Evolutionary conservation across 2,329 filamentous ascomycete species (phyloP).

Genomic region (Metarhizium robertsii): DNA sequence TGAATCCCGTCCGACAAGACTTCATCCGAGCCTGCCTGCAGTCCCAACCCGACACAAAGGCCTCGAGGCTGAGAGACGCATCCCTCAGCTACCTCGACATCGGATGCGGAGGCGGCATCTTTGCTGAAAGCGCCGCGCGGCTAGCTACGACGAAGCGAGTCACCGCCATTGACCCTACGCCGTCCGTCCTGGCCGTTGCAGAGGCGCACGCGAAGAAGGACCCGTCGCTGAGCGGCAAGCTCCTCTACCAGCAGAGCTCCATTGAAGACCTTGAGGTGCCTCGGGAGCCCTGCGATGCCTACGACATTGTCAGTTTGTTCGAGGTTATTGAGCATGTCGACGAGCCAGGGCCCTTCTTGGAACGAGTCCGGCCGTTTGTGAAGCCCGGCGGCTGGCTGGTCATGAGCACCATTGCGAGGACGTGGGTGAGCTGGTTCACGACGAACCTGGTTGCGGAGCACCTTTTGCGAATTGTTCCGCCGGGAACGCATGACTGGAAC

Average conservation of each 20-base stretch:
- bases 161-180: conserved; percentile 69
- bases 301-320: conserved; percentile 79
- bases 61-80: conserved; percentile 15
- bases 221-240: conserved; percentile 52
- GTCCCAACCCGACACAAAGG: conserved; percentile 35
- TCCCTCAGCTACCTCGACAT: conserved; percentile 72
- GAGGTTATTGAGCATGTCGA: conserved; percentile 94
- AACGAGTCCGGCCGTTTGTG: conserved; percentile 63
- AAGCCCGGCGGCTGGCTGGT: conserved; percentile 89
- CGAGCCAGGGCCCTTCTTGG: conserved; percentile 63
- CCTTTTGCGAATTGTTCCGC: conserved; percentile 75
- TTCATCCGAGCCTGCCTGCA: conserved; percentile 70
- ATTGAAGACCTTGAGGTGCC: conserved; percentile 59
- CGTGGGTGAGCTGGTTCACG: conserved; percentile 80
- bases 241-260: conserved; percentile 66
- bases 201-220: conserved; percentile 66
- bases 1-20: conserved; percentile 94
- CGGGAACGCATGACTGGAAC: conserved; percentile 89
- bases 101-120: conserved; percentile 93
- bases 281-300: conserved; percentile 33
- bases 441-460: conserved; percentile 92
- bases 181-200: conserved; percentile 66
- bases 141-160: conserved; percentile 54
- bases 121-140: conserved; percentile 77
- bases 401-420: conserved; percentile 84